Percentiles rank a stretch among this genome's conserved stretches.
These are phyloP conservation scores for Lasiodiplodia gonubiensis DNA, from an alignment of 2,329 filamentous ascomycete genomes.

Conservation along the genomic window DNA sequence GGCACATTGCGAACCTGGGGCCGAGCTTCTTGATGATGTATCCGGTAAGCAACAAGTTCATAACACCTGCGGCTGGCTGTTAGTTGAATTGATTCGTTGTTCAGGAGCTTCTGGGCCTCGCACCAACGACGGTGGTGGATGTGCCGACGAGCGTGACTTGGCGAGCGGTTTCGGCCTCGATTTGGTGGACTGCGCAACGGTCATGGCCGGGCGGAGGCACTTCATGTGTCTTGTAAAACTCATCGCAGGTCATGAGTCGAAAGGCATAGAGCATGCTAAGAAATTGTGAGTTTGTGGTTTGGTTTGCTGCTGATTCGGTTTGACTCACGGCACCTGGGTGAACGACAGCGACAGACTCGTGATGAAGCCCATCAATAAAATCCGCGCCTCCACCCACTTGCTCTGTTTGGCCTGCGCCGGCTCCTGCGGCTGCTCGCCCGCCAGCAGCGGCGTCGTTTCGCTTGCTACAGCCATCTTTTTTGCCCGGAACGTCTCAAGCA, in stretches of 20 bases:
- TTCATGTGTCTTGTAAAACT: slow-evolving; percentile 67
- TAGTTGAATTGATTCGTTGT: not conserved
- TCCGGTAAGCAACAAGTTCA: slow-evolving; percentile 71
- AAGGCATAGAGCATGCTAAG: slow-evolving; percentile 65
- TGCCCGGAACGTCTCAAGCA: slow-evolving; percentile 21
- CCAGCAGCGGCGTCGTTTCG: slow-evolving; percentile 32
- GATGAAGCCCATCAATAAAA: slow-evolving; percentile 65
- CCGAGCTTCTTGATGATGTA: slow-evolving; percentile 71
- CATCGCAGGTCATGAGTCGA: slow-evolving; percentile 73
- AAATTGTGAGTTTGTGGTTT: slow-evolving; percentile 7
- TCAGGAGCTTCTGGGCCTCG: not conserved
- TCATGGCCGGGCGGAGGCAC: slow-evolving; percentile 56
- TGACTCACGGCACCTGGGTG: slow-evolving; percentile 52
- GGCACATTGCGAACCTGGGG: slow-evolving; percentile 65
- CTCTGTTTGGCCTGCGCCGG: slow-evolving; percentile 31
- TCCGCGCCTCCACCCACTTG: slow-evolving; percentile 47
- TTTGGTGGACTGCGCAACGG: slow-evolving; percentile 65
- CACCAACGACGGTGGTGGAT: slow-evolving; percentile 70
- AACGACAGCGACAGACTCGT: slow-evolving; percentile 60
- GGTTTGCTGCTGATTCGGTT: not conserved
- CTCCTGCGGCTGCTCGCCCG: slow-evolving; percentile 4
- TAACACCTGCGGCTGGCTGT: slow-evolving; percentile 41
- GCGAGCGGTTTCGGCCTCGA: slow-evolving; percentile 68
- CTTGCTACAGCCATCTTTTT: slow-evolving; percentile 10
- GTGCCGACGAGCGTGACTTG: slow-evolving; percentile 70